phyloP scores from a whole-genome alignment of 768 basidiomycete species.

The Boletus patriciae region DNA sequence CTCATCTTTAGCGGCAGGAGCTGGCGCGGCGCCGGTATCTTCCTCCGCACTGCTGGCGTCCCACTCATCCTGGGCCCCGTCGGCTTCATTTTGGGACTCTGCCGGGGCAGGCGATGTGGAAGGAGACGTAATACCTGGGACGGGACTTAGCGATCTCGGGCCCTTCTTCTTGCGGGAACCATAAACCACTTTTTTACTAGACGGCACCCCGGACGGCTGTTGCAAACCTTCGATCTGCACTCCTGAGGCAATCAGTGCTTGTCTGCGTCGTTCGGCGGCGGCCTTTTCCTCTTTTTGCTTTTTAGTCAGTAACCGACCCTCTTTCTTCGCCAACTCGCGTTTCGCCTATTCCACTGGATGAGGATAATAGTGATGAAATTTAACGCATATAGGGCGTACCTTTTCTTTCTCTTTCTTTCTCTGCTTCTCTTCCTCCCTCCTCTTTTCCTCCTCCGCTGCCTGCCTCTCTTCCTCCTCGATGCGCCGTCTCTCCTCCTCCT shows the following conservation, averaged over 20 bases:
- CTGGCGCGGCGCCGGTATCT: conserved; percentile 27
- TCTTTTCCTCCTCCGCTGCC: conserved; percentile 72
- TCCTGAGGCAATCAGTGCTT: conserved; percentile 87
- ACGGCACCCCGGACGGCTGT: conserved; percentile 45
- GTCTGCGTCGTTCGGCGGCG: conserved; percentile 84
- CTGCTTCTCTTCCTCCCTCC: conserved; percentile 81
- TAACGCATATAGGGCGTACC: conserved; percentile 38
- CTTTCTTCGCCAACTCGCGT: conserved; percentile 86
- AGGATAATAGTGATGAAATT: neutral
- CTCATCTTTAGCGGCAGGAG: conserved; percentile 46
- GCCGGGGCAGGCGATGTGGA: conserved; percentile 29
- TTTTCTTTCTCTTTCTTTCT: conserved; percentile 88
- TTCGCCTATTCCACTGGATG: conserved; percentile 59
- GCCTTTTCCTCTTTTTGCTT: conserved; percentile 95
- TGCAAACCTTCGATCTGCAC: conserved; percentile 89
- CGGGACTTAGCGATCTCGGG: conserved; percentile 48
- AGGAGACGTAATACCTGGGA: conserved; percentile 24
- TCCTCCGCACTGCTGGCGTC: conserved; percentile 50
- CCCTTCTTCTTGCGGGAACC: conserved; percentile 81
- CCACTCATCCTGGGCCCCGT: conserved; percentile 53
- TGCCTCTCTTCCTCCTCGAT: conserved; percentile 89
- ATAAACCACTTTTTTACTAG: conserved; percentile 76
- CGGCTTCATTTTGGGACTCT: conserved; percentile 25
- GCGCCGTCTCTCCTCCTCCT: conserved; percentile 75
- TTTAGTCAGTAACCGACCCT: conserved; percentile 93